Base-by-base conservation (phyloP, 306 rosid species). In the Bauhinia variegata region DNA sequence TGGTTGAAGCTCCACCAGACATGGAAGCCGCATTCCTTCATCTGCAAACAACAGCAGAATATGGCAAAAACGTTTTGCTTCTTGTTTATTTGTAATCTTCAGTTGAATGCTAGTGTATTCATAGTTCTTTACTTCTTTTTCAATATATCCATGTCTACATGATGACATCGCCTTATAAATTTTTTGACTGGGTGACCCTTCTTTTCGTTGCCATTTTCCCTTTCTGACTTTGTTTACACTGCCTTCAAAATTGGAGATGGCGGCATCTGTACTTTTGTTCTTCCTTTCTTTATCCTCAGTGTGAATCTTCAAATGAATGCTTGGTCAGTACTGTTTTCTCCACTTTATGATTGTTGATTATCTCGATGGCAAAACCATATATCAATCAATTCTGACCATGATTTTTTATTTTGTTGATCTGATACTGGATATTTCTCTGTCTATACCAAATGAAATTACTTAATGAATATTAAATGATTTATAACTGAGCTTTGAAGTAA, bases 391-490 rank as follows among this genome's bases (percentile, higher is more conserved):
- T 56, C 11, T 42, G 48, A 36, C 38, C 28, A 23, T 23, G 28
- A 23, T 23, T 23, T 23, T 23, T 23, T 15, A 6, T 48, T 48
- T 46, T 3, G 51, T 13, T 13, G 6, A 1, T 46, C 10, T 4
- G n/a, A 10, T 37, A 37, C 5, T 37, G 8, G 6, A 18, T 46
- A 46, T 5, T 13, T 46, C 16, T 46, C 51, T 46, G 18, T 46
- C 2, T 13, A 46, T 8, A 46, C 51, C 18, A 46, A 30, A 46
- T 16, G 54, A 68, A 53, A 50, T 59, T 51, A 54, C 68, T 2
- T 44, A 19, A 28, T 6, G 32, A 49, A 38, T 48, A 58, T 23
- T 23, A 2, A 23, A 23, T 23, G 2, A 23, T 23, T 23, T 37
- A 23, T 8, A 19, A 50, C 39, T 2, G 14, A 47, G 61, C 37